Base-by-base conservation (phyloP, 164 flowering plant genomes). In the Houttuynia cordata region DNA sequence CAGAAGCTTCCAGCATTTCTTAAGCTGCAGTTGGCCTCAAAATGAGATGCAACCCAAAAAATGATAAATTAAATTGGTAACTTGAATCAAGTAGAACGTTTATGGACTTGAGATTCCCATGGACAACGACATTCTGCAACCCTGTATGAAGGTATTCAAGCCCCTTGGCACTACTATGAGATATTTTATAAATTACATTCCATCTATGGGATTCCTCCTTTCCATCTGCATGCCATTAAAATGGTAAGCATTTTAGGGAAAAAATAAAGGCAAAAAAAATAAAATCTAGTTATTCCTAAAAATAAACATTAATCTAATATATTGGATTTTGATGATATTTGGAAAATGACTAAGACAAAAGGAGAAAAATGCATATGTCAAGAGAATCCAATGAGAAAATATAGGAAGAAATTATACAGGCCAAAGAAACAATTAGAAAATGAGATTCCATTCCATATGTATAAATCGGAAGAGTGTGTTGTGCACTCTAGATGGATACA, bases 91-190 rank as follows among this genome's bases (percentile, higher is more conserved):
- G 62, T 18, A 89, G 66, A 54, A 92, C 70, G 65, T 92, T 92
- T 65, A 80, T 90, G 6, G 92, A 87, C 73, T 87, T 87, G 64
- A 93, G 91, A 66, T 87, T 93, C 30, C 96, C 98, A 70, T 89
- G 97, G 66, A 86, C 65, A 25, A 89, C 40, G 10, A 92, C 88
- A 71, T 70, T 87, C 39, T 64, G 73, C 34, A 77, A 62, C 62
- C 85, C 84, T 6, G 80, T 72, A 64, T 93, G 98, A 15, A 93
- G 96, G 70, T 87, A 80, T 52, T 83, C 84, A 56, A 93, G 58
- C 56, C 87, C 98, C 72, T 64, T 70, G 37, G 80, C 94, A 39
- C 90, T 76, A 8, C 97, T 97, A 12, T 74, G 67, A 4, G 92
- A 75, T 56, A 93, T 86, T 50, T 64, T 80, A 58, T 69, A 75